Evolutionary conservation across 1,284 basidiomycete species (phyloP).

Genomic region (Tilletia indica): DNA sequence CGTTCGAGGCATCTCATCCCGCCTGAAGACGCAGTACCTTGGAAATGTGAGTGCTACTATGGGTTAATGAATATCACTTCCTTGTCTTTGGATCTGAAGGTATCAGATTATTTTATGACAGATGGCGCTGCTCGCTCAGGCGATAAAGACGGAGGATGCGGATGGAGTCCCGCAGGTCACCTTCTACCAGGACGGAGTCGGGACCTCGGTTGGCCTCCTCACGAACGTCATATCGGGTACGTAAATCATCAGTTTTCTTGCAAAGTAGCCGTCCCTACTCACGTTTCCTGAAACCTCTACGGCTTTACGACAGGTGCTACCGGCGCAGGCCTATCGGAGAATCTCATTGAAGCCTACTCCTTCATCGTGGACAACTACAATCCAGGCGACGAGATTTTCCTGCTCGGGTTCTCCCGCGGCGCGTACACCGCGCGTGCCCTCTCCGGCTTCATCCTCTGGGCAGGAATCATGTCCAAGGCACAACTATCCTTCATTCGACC

Average conservation of each 20-base stretch:
- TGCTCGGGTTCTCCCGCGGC: slow-evolving; percentile 19
- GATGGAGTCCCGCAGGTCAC: neutral
- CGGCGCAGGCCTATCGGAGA: slow-evolving; percentile 13
- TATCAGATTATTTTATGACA: neutral
- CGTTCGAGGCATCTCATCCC: neutral
- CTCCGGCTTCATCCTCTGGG: slow-evolving; percentile 64
- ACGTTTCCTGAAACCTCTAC: too few relatives aligned
- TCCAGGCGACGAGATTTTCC: slow-evolving; percentile 18
- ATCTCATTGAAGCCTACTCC: slow-evolving; percentile 16
- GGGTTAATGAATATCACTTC: neutral
- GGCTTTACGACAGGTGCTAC: neutral
- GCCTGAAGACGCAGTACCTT: slow-evolving; percentile 6
- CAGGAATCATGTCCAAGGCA: slow-evolving; percentile 14
- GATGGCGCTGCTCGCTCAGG: slow-evolving; percentile 10
- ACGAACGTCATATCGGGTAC: slow-evolving; percentile 14
- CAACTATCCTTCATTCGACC: slow-evolving; percentile 9
- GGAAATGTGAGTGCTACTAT: neutral
- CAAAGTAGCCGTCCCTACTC: neutral
- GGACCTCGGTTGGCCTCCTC: neutral
- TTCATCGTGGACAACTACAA: slow-evolving; percentile 20
- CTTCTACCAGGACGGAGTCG: slow-evolving; percentile 14
- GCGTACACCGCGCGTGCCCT: slow-evolving; percentile 12
- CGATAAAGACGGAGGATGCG: slow-evolving; percentile 12
- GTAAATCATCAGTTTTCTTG: neutral
- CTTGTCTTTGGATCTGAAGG: neutral